A percentile compares a stretch with the other conserved stretches of the same genome.
Evolutionary conservation across 495 filamentous ascomycete species (phyloP).

Genomic region (Acidomyces sp.): DNA sequence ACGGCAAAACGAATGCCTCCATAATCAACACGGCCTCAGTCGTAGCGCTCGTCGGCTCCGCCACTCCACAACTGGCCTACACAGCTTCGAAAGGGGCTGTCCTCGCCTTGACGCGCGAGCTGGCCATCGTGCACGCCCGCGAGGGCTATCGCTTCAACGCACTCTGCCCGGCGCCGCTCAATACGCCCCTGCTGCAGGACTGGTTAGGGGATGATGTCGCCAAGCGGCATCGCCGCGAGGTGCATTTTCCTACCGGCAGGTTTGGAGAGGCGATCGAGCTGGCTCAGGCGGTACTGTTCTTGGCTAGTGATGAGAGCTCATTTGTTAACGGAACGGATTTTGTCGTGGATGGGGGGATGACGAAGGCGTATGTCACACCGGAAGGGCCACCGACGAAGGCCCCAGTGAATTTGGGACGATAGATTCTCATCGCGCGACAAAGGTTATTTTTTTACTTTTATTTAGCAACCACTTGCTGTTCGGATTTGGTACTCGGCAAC

Average conservation of each 20-base stretch:
- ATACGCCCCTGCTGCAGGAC: conserved; percentile 79
- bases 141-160: conserved; percentile 83
- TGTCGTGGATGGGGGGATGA: conserved; percentile 95
- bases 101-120: conserved; percentile 45
- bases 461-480: no score
- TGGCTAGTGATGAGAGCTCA: conserved; percentile 87
- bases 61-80: conserved; percentile 92
- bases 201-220: conserved; percentile 82
- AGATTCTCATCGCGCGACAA: no score
- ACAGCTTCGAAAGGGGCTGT: conserved; percentile 94
- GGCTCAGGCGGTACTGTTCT: conserved; percentile 83
- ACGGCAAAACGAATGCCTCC: conserved; percentile 62
- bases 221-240: conserved; percentile 74
- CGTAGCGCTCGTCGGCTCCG: conserved; percentile 80
- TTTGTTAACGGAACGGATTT: conserved; percentile 91
- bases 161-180: conserved; percentile 84
- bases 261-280: conserved; percentile 95
- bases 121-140: conserved; percentile 37
- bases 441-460: no score
- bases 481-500: no score
- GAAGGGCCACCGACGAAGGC: conserved; percentile 61
- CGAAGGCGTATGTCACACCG: conserved; percentile 83
- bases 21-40: conserved; percentile 95
- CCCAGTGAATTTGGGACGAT: conserved; percentile 47
- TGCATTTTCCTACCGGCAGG: conserved; percentile 89